A percentile compares a stretch with the other conserved stretches of the same genome.
These are phyloP conservation scores for Huiozyma sinensis DNA, from an alignment of 805 yeast species.

Conservation along the genomic window DNA sequence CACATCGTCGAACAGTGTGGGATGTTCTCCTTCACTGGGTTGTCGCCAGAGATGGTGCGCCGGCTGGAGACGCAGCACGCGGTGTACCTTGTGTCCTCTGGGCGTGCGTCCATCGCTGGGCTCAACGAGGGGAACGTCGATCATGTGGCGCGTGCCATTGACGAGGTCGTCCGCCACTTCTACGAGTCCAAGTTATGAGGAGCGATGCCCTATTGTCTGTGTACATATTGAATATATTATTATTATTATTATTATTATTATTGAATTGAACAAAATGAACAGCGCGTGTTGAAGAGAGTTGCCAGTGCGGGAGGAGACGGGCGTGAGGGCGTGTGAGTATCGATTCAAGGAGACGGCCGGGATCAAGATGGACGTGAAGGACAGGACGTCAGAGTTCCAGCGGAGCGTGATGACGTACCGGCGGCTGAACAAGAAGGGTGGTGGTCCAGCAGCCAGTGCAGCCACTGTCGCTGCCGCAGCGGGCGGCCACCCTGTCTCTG, in stretches of 20 bases:
- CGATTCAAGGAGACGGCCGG: no score
- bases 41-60: slow-evolving; percentile 63
- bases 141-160: slow-evolving; percentile 70
- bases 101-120: slow-evolving; percentile 92
- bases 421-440: slow-evolving; percentile 36
- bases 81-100: slow-evolving; percentile 69
- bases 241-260: no score
- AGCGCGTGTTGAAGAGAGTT: no score
- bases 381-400: slow-evolving; percentile 86
- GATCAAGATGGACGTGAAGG: slow-evolving; percentile 37
- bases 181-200: slow-evolving; percentile 25
- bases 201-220: background rate
- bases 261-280: no score
- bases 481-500: slow-evolving; percentile 28
- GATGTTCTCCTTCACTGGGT: slow-evolving; percentile 93
- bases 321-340: no score
- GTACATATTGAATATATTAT: background rate
- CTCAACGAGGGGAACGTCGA: slow-evolving; percentile 69
- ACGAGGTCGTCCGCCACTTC: slow-evolving; percentile 52
- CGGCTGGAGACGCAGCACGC: slow-evolving; percentile 70
- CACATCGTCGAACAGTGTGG: slow-evolving; percentile 88
- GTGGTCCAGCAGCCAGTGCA: background rate
- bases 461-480: background rate
- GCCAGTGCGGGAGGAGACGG: no score
- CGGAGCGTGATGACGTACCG: slow-evolving; percentile 77